phyloP scores from a whole-genome alignment of 2,329 filamentous ascomycete genomes.

The Xylariaceae sp. region DNA sequence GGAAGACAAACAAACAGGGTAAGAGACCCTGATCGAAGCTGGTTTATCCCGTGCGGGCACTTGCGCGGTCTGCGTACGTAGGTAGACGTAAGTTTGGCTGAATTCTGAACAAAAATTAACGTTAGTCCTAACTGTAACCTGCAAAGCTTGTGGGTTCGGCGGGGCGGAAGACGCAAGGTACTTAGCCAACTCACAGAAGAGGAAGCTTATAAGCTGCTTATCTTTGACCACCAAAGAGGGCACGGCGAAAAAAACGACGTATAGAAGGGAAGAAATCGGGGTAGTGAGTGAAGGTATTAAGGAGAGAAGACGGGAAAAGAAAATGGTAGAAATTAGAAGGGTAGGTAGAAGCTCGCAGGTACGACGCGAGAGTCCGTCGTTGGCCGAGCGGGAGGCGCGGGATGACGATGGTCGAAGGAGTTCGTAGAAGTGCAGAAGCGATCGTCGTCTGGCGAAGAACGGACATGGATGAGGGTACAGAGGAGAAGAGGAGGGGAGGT shows the following conservation, averaged over 20 bases:
- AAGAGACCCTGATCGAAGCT: conserved; percentile 3
- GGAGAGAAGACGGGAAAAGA: neutral
- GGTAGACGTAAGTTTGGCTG: conserved; percentile 7
- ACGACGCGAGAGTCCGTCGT: conserved; percentile 1
- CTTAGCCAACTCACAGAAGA: conserved; percentile 8
- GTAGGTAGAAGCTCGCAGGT: conserved; percentile 10
- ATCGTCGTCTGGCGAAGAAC: neutral
- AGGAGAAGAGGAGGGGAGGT: conserved; percentile 10
- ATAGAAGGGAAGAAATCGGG: neutral
- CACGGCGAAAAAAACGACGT: neutral
- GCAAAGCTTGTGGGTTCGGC: neutral
- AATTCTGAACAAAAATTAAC: conserved; percentile 2
- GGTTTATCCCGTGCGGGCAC: conserved; percentile 4
- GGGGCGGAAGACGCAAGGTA: conserved; percentile 6
- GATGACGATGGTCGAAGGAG: neutral
- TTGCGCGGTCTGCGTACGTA: conserved; percentile 16
- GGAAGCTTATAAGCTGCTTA: neutral
- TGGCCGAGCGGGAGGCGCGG: neutral
- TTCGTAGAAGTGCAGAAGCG: neutral
- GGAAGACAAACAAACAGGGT: conserved; percentile 3
- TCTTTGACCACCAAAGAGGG: neutral
- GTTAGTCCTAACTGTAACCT: conserved; percentile 7
- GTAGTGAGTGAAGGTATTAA: neutral
- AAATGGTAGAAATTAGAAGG: neutral
- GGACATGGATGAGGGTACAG: conserved; percentile 6